These are phyloP conservation scores for Vitis rupestris DNA, from an alignment of 164 flowering plant genomes.

Conservation along the genomic window DNA sequence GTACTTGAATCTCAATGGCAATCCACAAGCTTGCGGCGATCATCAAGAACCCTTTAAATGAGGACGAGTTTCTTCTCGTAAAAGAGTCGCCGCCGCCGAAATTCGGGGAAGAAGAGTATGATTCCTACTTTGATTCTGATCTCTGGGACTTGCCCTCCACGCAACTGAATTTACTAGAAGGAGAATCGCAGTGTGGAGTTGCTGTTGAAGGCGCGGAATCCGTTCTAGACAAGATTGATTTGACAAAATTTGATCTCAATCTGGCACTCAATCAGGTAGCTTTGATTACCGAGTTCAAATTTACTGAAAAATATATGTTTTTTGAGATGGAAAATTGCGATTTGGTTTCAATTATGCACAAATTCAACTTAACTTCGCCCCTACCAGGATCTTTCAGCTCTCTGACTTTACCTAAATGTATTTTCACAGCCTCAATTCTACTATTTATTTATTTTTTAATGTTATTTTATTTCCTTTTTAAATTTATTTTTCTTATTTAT, in stretches of 20 bases:
- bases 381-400: too few relatives aligned
- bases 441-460: neutral
- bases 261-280: slow-evolving; percentile 57
- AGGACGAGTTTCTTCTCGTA: slow-evolving; percentile 49
- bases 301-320: neutral
- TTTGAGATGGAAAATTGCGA: neutral
- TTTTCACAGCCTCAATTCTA: neutral
- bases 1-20: slow-evolving; percentile 28
- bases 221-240: slow-evolving; percentile 29
- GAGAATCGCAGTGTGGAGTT: slow-evolving; percentile 13
- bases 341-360: neutral
- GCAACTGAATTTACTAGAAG: slow-evolving; percentile 29
- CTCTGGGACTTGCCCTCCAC: slow-evolving; percentile 90
- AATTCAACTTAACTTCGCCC: too few relatives aligned
- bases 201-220: slow-evolving; percentile 39
- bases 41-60: slow-evolving; percentile 42
- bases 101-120: slow-evolving; percentile 68
- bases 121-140: slow-evolving; percentile 72
- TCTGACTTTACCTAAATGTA: too few relatives aligned
- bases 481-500: neutral
- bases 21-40: slow-evolving; percentile 59
- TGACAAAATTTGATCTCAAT: slow-evolving; percentile 49
- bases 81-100: slow-evolving; percentile 66
- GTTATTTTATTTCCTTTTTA: neutral
- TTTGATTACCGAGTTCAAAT: neutral